phyloP scores from a whole-genome alignment of 352 stramenopile species.

The Peronospora tabacina region DNA sequence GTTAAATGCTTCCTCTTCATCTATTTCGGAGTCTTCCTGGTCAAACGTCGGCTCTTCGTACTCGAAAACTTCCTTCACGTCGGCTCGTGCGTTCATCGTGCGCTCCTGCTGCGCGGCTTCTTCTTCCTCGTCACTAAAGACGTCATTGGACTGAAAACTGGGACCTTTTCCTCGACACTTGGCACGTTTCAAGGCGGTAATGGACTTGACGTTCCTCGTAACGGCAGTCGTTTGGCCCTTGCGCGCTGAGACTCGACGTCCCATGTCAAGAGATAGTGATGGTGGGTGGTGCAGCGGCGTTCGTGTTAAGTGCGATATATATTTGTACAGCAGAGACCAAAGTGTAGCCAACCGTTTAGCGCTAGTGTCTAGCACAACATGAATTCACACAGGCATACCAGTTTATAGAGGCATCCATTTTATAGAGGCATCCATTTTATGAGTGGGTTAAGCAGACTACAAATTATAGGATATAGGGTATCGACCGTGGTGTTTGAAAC shows the following conservation, averaged over 20 bases:
- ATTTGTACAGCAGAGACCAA: not conserved
- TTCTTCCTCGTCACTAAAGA: slow-evolving; percentile 77
- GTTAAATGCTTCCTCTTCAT: slow-evolving; percentile 91
- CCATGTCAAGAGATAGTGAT: slow-evolving; percentile 11
- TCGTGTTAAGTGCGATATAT: slow-evolving; percentile 11
- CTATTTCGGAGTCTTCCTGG: slow-evolving; percentile 89
- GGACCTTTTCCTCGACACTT: slow-evolving; percentile 1
- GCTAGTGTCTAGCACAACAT: too few species aligned
- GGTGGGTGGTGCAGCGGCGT: not conserved
- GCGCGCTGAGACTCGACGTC: slow-evolving; percentile 15
- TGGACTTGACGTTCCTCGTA: not conserved
- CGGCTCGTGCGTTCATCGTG: slow-evolving; percentile 52
- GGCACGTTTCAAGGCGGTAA: not conserved
- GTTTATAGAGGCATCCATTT: too few species aligned
- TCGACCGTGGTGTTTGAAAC: too few species aligned
- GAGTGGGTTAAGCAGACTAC: too few species aligned
- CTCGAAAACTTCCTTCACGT: slow-evolving; percentile 79
- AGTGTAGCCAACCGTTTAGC: not conserved
- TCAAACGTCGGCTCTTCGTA: slow-evolving; percentile 72
- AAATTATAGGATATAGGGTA: too few species aligned
- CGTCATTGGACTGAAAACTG: slow-evolving; percentile 29
- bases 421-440: too few species aligned
- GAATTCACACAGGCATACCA: too few species aligned
- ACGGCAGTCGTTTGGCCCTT: slow-evolving; percentile 12
- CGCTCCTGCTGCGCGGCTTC: slow-evolving; percentile 48